phyloP scores from a whole-genome alignment of 2,329 filamentous ascomycete species.

The Microdochium paspali region DNA sequence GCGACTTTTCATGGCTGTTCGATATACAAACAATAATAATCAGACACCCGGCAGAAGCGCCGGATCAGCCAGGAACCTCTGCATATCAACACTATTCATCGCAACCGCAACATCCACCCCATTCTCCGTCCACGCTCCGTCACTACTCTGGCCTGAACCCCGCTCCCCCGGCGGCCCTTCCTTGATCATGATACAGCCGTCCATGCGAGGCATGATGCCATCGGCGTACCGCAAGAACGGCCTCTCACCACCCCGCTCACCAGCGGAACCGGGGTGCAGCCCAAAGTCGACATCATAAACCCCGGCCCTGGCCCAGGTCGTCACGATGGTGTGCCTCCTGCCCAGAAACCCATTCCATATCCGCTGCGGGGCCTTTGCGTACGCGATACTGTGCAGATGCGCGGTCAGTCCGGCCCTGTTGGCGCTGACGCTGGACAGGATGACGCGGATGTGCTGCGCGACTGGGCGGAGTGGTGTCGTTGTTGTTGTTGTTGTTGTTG shows the following conservation, averaged over 20 bases:
- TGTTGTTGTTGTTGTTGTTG: background rate
- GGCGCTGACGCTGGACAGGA: background rate
- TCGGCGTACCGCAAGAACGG: constrained; percentile 9
- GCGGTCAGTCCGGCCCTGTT: constrained; percentile 4
- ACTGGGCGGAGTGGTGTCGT: background rate
- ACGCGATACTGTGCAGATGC: constrained; percentile 10
- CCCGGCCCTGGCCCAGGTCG: constrained; percentile 14
- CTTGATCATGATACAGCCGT: constrained; percentile 6
- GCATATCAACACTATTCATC: background rate
- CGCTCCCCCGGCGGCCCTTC: background rate
- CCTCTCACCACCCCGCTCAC: background rate
- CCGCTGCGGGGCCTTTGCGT: constrained; percentile 14
- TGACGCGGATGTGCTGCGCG: background rate
- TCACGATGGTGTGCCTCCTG: constrained; percentile 12
- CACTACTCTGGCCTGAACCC: background rate
- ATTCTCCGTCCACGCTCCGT: background rate
- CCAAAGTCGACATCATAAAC: constrained; percentile 17
- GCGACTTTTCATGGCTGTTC: too few relatives aligned
- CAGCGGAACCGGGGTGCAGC: background rate
- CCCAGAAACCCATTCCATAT: constrained; percentile 18
- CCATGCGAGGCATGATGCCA: constrained; percentile 11
- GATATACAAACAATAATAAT: too few relatives aligned
- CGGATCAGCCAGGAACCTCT: background rate
- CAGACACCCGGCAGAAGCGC: background rate
- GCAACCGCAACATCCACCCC: background rate